Base-by-base conservation (phyloP, 1,284 basidiomycete genomes). In the Irpex rosettiformis region DNA sequence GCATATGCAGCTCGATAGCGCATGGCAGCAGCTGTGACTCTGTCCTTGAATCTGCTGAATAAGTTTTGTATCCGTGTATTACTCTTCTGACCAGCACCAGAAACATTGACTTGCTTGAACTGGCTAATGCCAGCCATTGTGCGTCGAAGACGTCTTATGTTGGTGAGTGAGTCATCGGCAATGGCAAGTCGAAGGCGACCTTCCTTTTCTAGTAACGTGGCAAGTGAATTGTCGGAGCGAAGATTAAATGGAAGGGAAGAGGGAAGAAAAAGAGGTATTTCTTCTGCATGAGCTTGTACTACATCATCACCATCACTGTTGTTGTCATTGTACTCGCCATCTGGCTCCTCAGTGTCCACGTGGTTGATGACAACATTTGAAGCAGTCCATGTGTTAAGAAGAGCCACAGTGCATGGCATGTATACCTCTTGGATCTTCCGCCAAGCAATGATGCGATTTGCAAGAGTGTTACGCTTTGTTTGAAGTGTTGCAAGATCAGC, bases 201-300 rank as follows among this genome's bases (percentile, higher is more conserved):
- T 53, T 64, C 63, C 10, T 56, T 57, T 8, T 10, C 7, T 1
- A 18, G 8, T 1, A 59, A 22, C 1, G 22, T 3, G 27, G 72
- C 71, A 30, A 83, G 66, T 5, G 43, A n/a, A 1, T 10, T 27
- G 3, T 22, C 6, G 21, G 16, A 1, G 13, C 18, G 48, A 10
- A 42, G 16, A 7, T 28, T 5, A 16, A 40, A 21, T 2, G 58
- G 43, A 27, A 57, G 18, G n/a, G 55, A 48, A 4, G 61, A 61
- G 1, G 61, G 61, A 1, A 62, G 42, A 13, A 8, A 47, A 25
- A 62, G 56, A 13, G 30, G 25, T 3, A 58, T 27, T 4, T 54
- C 24, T 28, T 62, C 56, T 3, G 52, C 27, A 18, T n/a, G n/a
- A 16, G 22, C 24, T 11, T 6, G 30, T 10, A 45, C 22, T 21